Percentiles rank a stretch among this genome's conserved stretches.
Evolutionary conservation across 2,329 filamentous ascomycete genomes (phyloP).

Genomic region (Nemania abortiva): DNA sequence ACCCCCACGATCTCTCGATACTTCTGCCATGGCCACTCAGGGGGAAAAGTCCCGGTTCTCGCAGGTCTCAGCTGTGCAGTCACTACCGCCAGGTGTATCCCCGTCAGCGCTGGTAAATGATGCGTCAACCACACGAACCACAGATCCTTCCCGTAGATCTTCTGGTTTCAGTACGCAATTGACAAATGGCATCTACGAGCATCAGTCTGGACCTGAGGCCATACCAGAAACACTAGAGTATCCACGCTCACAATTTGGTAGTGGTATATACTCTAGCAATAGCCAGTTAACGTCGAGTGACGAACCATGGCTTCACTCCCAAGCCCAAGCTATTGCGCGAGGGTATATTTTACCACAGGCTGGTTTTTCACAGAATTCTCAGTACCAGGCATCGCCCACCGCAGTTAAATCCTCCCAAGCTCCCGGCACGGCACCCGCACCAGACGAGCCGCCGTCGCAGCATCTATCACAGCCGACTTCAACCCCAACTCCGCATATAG

Average conservation of each 20-base stretch:
- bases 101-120: slow-evolving; percentile 78
- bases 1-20: slow-evolving; percentile 49
- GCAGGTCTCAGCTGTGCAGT: slow-evolving; percentile 71
- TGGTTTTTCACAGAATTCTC: slow-evolving; percentile 46
- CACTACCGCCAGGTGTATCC: slow-evolving; percentile 68
- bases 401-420: slow-evolving; percentile 53
- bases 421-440: slow-evolving; percentile 55
- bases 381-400: slow-evolving; percentile 53
- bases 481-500: slow-evolving; percentile 55
- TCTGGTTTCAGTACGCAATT: slow-evolving; percentile 78
- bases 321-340: slow-evolving; percentile 64
- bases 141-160: slow-evolving; percentile 73
- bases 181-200: slow-evolving; percentile 73
- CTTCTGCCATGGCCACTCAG: slow-evolving; percentile 56
- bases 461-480: slow-evolving; percentile 56
- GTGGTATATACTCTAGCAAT: too few relatives aligned
- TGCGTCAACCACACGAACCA: slow-evolving; percentile 93
- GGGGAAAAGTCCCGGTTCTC: slow-evolving; percentile 70
- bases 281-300: slow-evolving; percentile 65
- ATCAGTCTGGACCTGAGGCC: slow-evolving; percentile 55
- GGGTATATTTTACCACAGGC: slow-evolving; percentile 56
- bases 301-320: slow-evolving; percentile 69
- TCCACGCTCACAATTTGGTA: too few relatives aligned
- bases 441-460: slow-evolving; percentile 56
- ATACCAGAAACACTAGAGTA: slow-evolving; percentile 67